Conservation (phyloP, 176 grass and related monocot species). For the Alloteropsis semialata region DNA sequence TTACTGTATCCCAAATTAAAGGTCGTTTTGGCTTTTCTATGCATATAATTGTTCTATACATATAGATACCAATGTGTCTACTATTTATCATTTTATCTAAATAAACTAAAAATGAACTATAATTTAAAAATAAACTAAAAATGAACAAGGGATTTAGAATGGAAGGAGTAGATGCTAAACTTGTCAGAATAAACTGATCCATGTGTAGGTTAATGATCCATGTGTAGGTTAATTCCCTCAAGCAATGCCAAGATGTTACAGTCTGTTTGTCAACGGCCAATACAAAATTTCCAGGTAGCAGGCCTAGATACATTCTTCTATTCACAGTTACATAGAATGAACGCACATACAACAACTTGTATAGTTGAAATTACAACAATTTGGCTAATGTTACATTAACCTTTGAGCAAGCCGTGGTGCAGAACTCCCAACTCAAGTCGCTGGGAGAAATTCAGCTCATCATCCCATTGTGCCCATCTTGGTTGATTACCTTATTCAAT, state of each 20-base stretch:
- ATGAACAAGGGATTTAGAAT: too few species aligned
- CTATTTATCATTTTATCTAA: not conserved
- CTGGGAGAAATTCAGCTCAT: not conserved
- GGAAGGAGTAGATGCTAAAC: not conserved
- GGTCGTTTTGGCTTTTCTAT: too few species aligned
- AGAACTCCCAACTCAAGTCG: not conserved
- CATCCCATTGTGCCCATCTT: not conserved
- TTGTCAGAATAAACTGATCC: not conserved
- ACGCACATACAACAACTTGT: not conserved
- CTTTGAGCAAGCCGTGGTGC: not conserved
- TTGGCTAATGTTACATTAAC: conserved; percentile 12
- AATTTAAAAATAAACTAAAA: too few species aligned
- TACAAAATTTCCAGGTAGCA: not conserved
- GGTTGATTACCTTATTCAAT: not conserved
- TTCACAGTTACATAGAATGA: not conserved
- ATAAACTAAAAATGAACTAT: too few species aligned
- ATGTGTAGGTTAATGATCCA: too few species aligned
- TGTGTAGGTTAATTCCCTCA: not conserved
- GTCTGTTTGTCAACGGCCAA: not conserved
- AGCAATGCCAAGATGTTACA: not conserved
- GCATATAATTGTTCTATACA: too few species aligned
- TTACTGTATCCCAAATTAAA: too few species aligned
- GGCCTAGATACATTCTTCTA: not conserved
- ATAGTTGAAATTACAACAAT: not conserved
- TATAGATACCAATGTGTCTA: too few species aligned